Conservation (phyloP, 2,329 filamentous ascomycete genomes). For the Pseudogymnoascus sp. region DNA sequence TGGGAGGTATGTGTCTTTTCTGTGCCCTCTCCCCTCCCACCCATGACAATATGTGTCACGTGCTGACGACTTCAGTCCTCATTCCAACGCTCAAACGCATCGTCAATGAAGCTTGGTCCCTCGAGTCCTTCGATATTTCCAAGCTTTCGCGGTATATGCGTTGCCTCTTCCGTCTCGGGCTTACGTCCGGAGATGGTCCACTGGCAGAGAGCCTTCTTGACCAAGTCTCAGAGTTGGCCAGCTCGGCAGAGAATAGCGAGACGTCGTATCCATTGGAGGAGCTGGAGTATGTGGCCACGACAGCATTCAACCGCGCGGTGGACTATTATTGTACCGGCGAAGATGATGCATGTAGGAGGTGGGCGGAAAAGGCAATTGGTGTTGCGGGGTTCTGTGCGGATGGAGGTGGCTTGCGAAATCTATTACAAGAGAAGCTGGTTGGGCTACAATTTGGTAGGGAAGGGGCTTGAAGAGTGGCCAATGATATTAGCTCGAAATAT, state of each 20-base stretch:
- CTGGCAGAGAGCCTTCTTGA: constrained; percentile 54
- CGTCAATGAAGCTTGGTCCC: constrained; percentile 57
- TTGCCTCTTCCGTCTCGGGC: constrained; percentile 62
- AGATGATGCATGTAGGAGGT: constrained; percentile 43
- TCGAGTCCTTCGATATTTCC: constrained; percentile 46
- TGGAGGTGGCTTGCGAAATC: constrained; percentile 21
- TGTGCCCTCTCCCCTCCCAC: neutral
- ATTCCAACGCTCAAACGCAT: constrained; percentile 51
- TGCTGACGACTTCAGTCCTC: constrained; percentile 35
- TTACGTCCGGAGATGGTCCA: constrained; percentile 44
- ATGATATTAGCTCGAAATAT: neutral
- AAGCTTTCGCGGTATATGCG: constrained; percentile 70
- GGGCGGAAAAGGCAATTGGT: constrained; percentile 28
- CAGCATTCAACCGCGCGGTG: constrained; percentile 61
- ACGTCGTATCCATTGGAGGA: constrained; percentile 56
- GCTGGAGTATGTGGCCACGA: constrained; percentile 67
- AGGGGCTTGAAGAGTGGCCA: neutral
- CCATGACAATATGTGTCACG: constrained; percentile 28
- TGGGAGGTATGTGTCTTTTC: neutral
- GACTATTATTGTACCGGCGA: constrained; percentile 54
- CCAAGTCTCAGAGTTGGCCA: constrained; percentile 39
- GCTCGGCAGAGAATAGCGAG: constrained; percentile 30
- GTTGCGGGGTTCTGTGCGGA: constrained; percentile 26
- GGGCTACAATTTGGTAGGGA: constrained; percentile 22
- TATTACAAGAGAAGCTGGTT: constrained; percentile 24